Base-by-base conservation (phyloP, 345 rosid genomes). In the Camelina laxa region DNA sequence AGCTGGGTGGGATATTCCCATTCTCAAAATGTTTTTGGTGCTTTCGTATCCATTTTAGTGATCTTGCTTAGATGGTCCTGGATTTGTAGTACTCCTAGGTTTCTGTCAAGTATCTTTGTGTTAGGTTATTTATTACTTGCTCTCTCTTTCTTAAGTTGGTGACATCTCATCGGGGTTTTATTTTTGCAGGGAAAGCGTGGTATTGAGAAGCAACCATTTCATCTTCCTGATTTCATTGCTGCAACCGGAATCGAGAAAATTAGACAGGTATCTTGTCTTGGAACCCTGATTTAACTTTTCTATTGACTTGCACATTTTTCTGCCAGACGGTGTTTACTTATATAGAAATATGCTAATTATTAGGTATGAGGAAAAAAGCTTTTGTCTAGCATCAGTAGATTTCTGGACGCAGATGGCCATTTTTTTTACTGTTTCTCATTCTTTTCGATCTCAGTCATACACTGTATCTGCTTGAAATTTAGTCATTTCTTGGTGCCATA, bases 161-260 rank as follows among this genome's bases (percentile, higher is more conserved):
- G 75, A 74, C 61, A 82, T 79, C 89, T 92, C 85, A 88, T 82
- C 66, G 19, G 36, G 33, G 39, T 78, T 69, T 57, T 67, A 65
- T 80, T 85, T 85, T 70, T 86, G 84, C 88, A 96, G 99, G 99
- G 98, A 20, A 96, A 96, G 77, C 98, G 99, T 65, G 99, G 99
- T 72, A 96, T 96, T 50, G 98, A 96, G 89, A 96, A 96, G 80
- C 98, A 83, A 60, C 98, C 98, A 66, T 96, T 96, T 82, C 98
- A 91, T 79, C 96, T 96, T 80, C 99, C 99, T 63, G 98, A 92
- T 87, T 96, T 96, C 78, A 96, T 96, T 84, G 99, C 99, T 67
- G 98, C 97, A 17, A 96, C 98, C 4, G 99, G 99, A 76, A 96
- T 96, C 61, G 96, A 96, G 82, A 96, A 96, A 84, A 96, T 96